phyloP scores from a whole-genome alignment of 805 yeast genomes.

The Candida ovalis region DNA sequence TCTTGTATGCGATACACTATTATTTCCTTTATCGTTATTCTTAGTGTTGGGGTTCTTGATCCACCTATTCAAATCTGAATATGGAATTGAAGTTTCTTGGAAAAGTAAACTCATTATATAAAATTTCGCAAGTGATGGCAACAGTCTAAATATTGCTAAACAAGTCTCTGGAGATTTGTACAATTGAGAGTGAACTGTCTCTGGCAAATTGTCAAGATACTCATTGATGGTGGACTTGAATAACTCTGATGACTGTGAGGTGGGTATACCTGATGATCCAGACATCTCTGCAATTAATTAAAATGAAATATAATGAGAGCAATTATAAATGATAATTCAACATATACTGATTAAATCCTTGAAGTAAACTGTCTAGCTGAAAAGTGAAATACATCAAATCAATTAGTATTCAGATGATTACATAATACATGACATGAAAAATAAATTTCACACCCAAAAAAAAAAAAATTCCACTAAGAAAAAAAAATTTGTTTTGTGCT shows the following conservation, averaged over 20 bases:
- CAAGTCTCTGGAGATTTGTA: constrained; percentile 93
- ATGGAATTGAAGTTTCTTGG: constrained; percentile 66
- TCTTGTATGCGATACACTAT: constrained; percentile 13
- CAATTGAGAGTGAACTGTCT: constrained; percentile 74
- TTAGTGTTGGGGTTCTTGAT: constrained; percentile 39
- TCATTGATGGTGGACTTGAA: constrained; percentile 78
- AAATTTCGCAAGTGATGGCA: constrained; percentile 87
- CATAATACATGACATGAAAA: too few species aligned
- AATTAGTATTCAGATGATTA: too few species aligned
- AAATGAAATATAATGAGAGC: too few species aligned
- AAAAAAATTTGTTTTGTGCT: background rate
- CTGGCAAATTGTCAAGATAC: constrained; percentile 86
- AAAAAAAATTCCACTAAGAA: background rate
- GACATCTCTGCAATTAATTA: background rate
- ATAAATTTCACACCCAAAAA: too few species aligned
- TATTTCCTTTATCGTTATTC: background rate
- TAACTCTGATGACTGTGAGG: constrained; percentile 20
- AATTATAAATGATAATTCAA: too few species aligned
- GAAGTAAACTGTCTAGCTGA: too few species aligned
- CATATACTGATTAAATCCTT: too few species aligned
- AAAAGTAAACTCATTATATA: constrained; percentile 84
- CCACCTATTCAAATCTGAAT: constrained; percentile 71
- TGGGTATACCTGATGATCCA: background rate
- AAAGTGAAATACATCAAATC: too few species aligned
- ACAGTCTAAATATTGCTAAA: constrained; percentile 81